Percentiles rank a stretch among this genome's conserved stretches.
Evolutionary conservation across 805 yeast species (phyloP).

Genomic region (Saccharomycopsis fibuligera): DNA sequence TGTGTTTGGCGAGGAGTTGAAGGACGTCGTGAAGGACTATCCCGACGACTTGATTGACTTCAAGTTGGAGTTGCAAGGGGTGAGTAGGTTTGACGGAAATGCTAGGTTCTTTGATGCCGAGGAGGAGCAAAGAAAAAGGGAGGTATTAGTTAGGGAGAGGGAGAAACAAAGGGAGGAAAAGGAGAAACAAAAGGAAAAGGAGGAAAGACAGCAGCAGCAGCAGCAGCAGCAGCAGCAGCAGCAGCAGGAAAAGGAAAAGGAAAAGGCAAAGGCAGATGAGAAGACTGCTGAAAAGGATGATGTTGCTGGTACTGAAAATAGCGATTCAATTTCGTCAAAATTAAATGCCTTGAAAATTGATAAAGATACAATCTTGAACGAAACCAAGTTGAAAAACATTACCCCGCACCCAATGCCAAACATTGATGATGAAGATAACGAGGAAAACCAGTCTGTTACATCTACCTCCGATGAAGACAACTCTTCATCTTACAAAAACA

Average conservation of each 20-base stretch:
- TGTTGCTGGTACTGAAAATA: background rate
- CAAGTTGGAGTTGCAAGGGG: conserved; percentile 25
- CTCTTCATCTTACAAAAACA: background rate
- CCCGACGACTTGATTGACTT: conserved; percentile 30
- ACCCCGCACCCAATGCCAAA: background rate
- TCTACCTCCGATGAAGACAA: background rate
- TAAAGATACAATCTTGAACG: background rate
- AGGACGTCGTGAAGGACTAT: conserved; percentile 20
- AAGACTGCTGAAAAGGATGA: background rate
- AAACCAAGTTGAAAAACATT: background rate
- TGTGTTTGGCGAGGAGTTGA: conserved; percentile 5
- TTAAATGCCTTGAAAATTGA: too few species aligned
- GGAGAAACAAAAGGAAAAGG: background rate
- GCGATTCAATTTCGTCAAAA: too few species aligned
- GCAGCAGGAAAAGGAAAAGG: conserved; percentile 1
- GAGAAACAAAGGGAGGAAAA: background rate
- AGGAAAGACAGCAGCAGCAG: background rate
- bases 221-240: background rate
- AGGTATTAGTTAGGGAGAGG: background rate
- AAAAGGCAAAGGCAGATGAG: background rate
- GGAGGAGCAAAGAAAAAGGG: conserved; percentile 1
- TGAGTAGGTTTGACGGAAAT: conserved; percentile 26
- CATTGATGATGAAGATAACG: background rate
- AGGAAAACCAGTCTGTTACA: background rate
- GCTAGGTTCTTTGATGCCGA: conserved; percentile 3